Conservation (phyloP, 257 asterid species). For the Osmanthus fragrans region DNA sequence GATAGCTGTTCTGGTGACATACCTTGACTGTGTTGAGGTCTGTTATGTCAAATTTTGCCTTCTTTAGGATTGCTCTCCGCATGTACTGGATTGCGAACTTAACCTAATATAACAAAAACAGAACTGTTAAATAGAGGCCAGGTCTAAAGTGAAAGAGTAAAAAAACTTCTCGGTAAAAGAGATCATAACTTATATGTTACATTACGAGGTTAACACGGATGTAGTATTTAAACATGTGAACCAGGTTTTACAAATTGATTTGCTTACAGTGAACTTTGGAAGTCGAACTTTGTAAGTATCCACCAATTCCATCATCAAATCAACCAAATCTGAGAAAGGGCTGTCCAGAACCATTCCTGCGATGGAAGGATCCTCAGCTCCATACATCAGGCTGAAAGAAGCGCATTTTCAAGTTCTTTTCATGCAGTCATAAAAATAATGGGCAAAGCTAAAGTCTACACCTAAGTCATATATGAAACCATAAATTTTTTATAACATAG, state of each 20-base stretch:
- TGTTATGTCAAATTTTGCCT: constrained; percentile 83
- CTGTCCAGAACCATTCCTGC: constrained; percentile 98
- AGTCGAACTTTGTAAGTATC: constrained; percentile 85
- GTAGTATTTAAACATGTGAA: constrained; percentile 1
- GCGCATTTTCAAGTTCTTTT: constrained; percentile 21
- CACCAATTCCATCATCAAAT: constrained; percentile 94
- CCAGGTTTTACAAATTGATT: not conserved
- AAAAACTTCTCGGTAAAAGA: not conserved
- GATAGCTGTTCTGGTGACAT: constrained; percentile 18
- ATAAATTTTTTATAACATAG: not conserved
- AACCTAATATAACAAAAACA: constrained; percentile 48
- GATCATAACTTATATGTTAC: not conserved
- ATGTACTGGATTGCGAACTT: constrained; percentile 88
- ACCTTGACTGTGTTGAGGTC: constrained; percentile 87
- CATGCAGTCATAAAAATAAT: not conserved
- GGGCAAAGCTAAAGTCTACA: constrained; percentile 1
- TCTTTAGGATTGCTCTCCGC: constrained; percentile 74
- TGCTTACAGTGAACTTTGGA: constrained; percentile 84
- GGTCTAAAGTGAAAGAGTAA: constrained; percentile 2
- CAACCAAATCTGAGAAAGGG: constrained; percentile 92
- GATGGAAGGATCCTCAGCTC: constrained; percentile 97
- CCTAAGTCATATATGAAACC: not conserved
- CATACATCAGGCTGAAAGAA: constrained; percentile 85
- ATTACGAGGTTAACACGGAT: not conserved
- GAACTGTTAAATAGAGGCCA: not conserved